Percentiles rank a stretch among this genome's conserved stretches.
These are phyloP conservation scores for Amanita fuliginea DNA, from an alignment of 768 basidiomycete genomes.

Conservation along the genomic window DNA sequence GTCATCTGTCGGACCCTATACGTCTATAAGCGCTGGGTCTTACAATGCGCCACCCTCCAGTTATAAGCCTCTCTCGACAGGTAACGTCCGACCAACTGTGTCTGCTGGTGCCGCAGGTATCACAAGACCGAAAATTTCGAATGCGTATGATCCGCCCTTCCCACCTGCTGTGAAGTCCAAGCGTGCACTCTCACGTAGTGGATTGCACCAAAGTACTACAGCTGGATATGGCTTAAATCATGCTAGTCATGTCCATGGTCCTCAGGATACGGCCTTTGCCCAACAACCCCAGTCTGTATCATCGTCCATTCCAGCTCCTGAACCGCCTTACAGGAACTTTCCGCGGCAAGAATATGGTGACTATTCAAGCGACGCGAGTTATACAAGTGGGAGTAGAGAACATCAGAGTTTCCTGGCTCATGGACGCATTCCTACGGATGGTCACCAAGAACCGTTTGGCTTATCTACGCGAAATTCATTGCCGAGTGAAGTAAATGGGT, in stretches of 20 bases:
- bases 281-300: background rate
- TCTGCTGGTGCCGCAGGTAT: slow-evolving; percentile 27
- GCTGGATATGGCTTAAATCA: background rate
- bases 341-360: background rate
- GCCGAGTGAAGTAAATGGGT: background rate
- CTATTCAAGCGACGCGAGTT: background rate
- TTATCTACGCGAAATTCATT: background rate
- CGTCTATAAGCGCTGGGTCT: background rate
- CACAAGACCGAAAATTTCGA: slow-evolving; percentile 53
- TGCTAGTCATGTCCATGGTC: background rate
- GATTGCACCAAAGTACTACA: background rate
- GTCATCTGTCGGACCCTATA: background rate
- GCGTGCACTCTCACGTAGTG: slow-evolving; percentile 1
- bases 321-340: background rate
- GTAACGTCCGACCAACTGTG: slow-evolving; percentile 18
- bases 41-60: background rate
- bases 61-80: slow-evolving; percentile 8
- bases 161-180: slow-evolving; percentile 30
- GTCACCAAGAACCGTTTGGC: background rate
- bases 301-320: background rate
- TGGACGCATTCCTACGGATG: background rate
- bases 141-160: slow-evolving; percentile 74
- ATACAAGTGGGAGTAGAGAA: background rate
- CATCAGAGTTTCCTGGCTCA: background rate
- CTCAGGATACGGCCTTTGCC: slow-evolving; percentile 1